Percentiles rank a stretch among this genome's conserved stretches.
phyloP scores from a whole-genome alignment of 176 grass and related monocot genomes.

The Lolium rigidum region DNA sequence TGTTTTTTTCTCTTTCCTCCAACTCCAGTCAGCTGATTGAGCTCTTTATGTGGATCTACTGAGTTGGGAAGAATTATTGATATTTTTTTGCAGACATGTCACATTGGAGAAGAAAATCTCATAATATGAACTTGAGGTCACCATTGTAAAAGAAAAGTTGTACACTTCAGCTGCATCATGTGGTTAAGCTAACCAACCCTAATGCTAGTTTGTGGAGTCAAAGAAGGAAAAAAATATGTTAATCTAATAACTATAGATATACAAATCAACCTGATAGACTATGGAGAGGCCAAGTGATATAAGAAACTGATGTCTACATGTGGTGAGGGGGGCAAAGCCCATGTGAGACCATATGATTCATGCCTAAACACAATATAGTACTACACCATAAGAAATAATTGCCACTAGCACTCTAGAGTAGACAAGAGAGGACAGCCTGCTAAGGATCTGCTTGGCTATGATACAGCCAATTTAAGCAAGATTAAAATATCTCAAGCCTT shows the following conservation, averaged over 20 bases:
- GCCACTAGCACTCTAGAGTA: background rate
- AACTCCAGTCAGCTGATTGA: conserved; percentile 1
- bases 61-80: background rate
- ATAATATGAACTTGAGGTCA: conserved; percentile 2
- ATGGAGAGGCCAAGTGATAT: conserved; percentile 47
- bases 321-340: conserved; percentile 49
- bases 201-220: background rate
- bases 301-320: conserved; percentile 41
- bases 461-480: conserved; percentile 7
- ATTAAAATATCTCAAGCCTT: conserved; percentile 17
- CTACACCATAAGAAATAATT: conserved; percentile 26
- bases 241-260: background rate
- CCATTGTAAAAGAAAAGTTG: background rate
- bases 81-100: background rate
- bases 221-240: background rate
- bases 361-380: conserved; percentile 25
- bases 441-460: conserved; percentile 25
- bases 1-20: conserved; percentile 1
- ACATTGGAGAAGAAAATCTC: background rate
- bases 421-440: background rate
- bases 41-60: background rate
- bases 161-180: conserved; percentile 15
- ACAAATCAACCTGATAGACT: background rate
- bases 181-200: conserved; percentile 30
- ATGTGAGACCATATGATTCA: conserved; percentile 60